Evolutionary conservation across 306 rosid genomes (phyloP).

Genomic region (Oemleria cerasiformis): DNA sequence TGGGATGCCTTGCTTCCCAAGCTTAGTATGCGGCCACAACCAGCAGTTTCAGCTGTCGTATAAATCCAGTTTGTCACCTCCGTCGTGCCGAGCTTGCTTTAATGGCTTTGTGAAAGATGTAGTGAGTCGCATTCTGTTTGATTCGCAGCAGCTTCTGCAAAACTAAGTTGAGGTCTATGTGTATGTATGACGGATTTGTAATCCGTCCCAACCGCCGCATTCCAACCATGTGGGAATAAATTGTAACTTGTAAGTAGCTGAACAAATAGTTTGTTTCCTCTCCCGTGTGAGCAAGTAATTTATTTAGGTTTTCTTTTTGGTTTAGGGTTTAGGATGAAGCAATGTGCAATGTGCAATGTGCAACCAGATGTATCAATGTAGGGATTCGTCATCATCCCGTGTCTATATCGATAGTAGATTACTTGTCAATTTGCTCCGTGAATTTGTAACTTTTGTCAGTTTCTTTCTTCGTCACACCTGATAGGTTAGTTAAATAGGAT

Average conservation of each 20-base stretch:
- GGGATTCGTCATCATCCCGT: too few relatives aligned
- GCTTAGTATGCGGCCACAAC: slow-evolving; percentile 45
- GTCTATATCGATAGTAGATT: too few relatives aligned
- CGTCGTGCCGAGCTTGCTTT: slow-evolving; percentile 64
- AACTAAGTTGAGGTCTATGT: slow-evolving; percentile 2
- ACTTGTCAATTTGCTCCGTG: too few relatives aligned
- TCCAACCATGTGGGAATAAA: background rate
- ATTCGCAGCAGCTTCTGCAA: slow-evolving; percentile 32
- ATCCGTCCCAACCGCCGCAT: background rate
- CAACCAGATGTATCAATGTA: too few relatives aligned
- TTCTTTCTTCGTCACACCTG: too few relatives aligned
- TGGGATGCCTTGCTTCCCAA: slow-evolving; percentile 19
- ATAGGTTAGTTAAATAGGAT: too few relatives aligned
- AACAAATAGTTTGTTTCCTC: too few relatives aligned
- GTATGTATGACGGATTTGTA: background rate
- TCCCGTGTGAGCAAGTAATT: too few relatives aligned
- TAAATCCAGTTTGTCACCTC: slow-evolving; percentile 45
- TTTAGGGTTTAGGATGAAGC: too few relatives aligned
- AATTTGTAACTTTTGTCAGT: too few relatives aligned
- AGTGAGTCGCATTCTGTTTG: slow-evolving; percentile 43
- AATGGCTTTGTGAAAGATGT: slow-evolving; percentile 44
- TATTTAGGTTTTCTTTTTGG: too few relatives aligned
- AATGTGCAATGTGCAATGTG: too few relatives aligned
- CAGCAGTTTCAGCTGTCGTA: slow-evolving; percentile 25
- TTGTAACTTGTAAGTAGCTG: background rate